A percentile compares a stretch with the other conserved stretches of the same genome.
Conservation (phyloP, 495 filamentous ascomycete species). For the Podospora pseudocomata region DNA sequence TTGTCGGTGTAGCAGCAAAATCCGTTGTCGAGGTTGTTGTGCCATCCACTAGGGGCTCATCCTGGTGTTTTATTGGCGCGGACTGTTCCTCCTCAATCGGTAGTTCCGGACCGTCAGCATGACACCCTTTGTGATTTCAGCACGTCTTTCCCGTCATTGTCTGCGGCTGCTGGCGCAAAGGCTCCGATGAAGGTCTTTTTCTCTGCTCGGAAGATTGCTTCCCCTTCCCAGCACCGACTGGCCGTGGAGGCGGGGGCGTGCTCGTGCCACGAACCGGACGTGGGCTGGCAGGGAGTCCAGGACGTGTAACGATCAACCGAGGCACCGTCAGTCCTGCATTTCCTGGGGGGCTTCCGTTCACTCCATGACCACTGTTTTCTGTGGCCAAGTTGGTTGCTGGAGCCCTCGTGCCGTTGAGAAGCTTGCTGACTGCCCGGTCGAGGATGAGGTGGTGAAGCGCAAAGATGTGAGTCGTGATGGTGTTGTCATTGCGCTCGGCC, state of each 20-base stretch:
- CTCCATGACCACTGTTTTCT: background rate
- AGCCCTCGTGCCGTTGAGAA: background rate
- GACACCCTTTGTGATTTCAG: background rate
- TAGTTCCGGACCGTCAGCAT: too few relatives aligned
- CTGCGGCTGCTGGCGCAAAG: background rate
- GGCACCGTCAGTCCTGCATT: background rate
- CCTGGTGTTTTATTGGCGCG: background rate
- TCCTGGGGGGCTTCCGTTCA: background rate
- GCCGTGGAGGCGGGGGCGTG: background rate
- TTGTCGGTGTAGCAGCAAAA: background rate
- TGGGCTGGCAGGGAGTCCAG: background rate
- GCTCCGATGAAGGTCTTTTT: background rate
- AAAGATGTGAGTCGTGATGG: background rate
- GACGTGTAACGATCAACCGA: background rate
- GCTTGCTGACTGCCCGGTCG: background rate
- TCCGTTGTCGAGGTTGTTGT: background rate
- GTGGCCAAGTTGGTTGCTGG: too few relatives aligned
- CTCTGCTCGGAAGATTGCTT: background rate
- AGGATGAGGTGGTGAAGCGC: background rate
- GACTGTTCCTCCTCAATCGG: background rate
- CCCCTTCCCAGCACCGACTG: background rate
- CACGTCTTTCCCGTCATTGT: background rate
- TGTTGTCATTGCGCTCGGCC: background rate
- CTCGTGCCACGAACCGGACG: background rate
- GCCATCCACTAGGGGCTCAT: background rate